These are phyloP conservation scores for Aspergillus olivimuriae DNA, from an alignment of 495 filamentous ascomycete genomes.

Conservation along the genomic window DNA sequence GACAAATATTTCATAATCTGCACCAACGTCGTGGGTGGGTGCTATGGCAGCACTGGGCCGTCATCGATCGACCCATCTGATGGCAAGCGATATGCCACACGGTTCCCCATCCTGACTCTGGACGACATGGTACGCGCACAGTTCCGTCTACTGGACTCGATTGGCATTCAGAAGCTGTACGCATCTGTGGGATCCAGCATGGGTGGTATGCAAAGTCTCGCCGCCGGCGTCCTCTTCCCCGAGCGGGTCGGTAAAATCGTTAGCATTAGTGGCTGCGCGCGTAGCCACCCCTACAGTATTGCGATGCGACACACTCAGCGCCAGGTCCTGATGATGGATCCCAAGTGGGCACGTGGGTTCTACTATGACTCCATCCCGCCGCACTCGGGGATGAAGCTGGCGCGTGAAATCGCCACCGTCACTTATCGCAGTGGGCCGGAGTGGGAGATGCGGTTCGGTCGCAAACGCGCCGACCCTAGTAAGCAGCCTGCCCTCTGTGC, in stretches of 20 bases:
- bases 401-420: constrained; percentile 93
- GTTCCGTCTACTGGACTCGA: constrained; percentile 76
- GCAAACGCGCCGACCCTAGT: constrained; percentile 76
- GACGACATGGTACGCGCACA: constrained; percentile 97
- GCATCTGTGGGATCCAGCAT: constrained; percentile 95
- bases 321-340: constrained; percentile 98
- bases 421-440: constrained; percentile 96
- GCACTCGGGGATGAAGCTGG: constrained; percentile 95
- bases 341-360: constrained; percentile 94
- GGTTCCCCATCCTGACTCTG: constrained; percentile 95
- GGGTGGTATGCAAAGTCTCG: constrained; percentile 97
- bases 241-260: constrained; percentile 74
- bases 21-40: constrained; percentile 94
- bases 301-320: constrained; percentile 98
- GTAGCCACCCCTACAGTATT: constrained; percentile 96
- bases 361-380: constrained; percentile 89
- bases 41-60: constrained; percentile 93
- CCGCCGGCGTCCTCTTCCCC: constrained; percentile 82
- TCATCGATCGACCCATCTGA: constrained; percentile 83
- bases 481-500: constrained; percentile 88
- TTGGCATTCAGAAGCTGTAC: constrained; percentile 76
- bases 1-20: constrained; percentile 90
- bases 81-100: constrained; percentile 81
- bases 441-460: constrained; percentile 93
- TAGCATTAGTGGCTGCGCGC: constrained; percentile 87